Conservation (phyloP, 2,329 filamentous ascomycete species). For the Fusarium virguliforme region DNA sequence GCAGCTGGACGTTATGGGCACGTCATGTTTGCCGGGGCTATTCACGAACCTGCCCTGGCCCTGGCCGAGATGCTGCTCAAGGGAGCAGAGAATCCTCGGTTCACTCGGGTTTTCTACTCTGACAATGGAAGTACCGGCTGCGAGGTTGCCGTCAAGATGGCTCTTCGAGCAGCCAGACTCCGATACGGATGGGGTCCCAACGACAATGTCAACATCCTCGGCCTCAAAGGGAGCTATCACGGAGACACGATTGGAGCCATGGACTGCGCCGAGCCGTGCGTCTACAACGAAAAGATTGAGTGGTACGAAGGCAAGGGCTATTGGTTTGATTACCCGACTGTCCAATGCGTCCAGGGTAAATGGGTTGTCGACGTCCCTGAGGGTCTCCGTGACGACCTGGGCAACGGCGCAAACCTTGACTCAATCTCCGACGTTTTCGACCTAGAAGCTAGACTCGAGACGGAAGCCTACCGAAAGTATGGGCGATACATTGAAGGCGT, state of each 20-base stretch:
- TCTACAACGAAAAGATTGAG: constrained; percentile 86
- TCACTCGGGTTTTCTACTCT: constrained; percentile 83
- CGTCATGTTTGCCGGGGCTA: constrained; percentile 87
- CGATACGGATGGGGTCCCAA: constrained; percentile 77
- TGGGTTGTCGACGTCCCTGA: constrained; percentile 77
- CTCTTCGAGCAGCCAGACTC: constrained; percentile 76
- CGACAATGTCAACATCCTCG: constrained; percentile 77
- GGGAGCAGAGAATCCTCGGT: constrained; percentile 73
- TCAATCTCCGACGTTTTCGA: constrained; percentile 74
- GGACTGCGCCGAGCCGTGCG: constrained; percentile 85
- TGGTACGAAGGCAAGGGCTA: constrained; percentile 86
- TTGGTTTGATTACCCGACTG: constrained; percentile 86
- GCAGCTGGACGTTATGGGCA: constrained; percentile 89
- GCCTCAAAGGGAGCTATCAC: constrained; percentile 86
- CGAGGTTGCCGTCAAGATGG: constrained; percentile 91
- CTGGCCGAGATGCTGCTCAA: constrained; percentile 77
- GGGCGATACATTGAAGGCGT: constrained; percentile 71
- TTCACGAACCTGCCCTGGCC: constrained; percentile 83
- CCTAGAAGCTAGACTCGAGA: constrained; percentile 63
- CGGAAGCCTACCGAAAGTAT: constrained; percentile 68
- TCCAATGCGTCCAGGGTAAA: constrained; percentile 75
- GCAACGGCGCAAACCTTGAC: constrained; percentile 60
- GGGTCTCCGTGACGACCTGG: constrained; percentile 64
- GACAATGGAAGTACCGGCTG: constrained; percentile 89
- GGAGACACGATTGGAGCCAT: constrained; percentile 92